Conservation (phyloP, 495 filamentous ascomycete genomes). For the Trichoderma erinaceum region DNA sequence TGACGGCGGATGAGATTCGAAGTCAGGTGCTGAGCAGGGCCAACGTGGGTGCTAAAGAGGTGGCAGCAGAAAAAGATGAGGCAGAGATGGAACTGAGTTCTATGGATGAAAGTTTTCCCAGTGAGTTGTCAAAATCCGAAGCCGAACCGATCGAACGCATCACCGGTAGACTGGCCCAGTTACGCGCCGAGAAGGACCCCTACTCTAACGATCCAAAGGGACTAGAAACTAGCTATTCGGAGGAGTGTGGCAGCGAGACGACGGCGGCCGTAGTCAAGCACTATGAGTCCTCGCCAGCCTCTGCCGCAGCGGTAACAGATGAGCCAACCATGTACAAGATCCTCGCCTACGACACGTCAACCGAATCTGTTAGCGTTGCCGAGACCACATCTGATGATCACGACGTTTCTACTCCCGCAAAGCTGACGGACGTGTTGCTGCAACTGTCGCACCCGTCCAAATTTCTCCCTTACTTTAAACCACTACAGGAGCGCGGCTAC, state of each 20-base stretch:
- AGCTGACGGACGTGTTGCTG: slow-evolving; percentile 57
- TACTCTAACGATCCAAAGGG: slow-evolving; percentile 35
- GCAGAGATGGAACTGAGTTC: slow-evolving; percentile 20
- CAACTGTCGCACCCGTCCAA: slow-evolving; percentile 63
- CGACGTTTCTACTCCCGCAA: slow-evolving; percentile 37
- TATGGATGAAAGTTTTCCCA: slow-evolving; percentile 17
- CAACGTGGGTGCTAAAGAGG: slow-evolving; percentile 19
- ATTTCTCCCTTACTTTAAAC: slow-evolving; percentile 63
- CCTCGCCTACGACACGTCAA: slow-evolving; percentile 65
- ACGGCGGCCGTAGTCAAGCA: slow-evolving; percentile 25
- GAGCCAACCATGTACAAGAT: slow-evolving; percentile 57
- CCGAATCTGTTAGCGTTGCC: slow-evolving; percentile 51
- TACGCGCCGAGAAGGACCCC: slow-evolving; percentile 27
- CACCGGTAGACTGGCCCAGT: slow-evolving; percentile 18
- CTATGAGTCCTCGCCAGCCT: slow-evolving; percentile 18
- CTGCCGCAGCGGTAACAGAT: neutral
- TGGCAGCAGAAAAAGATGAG: slow-evolving; percentile 24
- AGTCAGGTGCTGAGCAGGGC: slow-evolving; percentile 18
- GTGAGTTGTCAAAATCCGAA: slow-evolving; percentile 24
- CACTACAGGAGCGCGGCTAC: slow-evolving; percentile 61
- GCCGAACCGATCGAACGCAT: slow-evolving; percentile 30
- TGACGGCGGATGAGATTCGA: slow-evolving; percentile 24
- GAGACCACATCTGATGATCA: slow-evolving; percentile 56
- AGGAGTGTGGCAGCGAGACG: slow-evolving; percentile 28
- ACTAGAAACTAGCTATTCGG: slow-evolving; percentile 30